phyloP scores from a whole-genome alignment of 1,284 basidiomycete genomes.

The Porodaedalea pini region DNA sequence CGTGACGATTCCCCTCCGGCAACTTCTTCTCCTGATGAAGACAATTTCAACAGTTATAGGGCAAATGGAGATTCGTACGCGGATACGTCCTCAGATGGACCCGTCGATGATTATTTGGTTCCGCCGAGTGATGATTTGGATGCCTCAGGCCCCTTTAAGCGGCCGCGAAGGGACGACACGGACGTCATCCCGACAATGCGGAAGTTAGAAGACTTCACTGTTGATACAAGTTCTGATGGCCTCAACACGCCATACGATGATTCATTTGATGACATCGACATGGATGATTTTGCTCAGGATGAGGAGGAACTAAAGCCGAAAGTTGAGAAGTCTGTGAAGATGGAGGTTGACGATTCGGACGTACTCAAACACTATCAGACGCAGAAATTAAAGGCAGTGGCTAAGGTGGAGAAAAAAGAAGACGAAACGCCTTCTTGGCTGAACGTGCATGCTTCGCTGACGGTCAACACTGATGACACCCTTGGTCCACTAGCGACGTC shows the following conservation, averaged over 20 bases:
- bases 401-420: constrained; percentile 39
- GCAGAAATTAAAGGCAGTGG: constrained; percentile 23
- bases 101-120: constrained; percentile 39
- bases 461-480: constrained; percentile 52
- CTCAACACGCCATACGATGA: constrained; percentile 35
- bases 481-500: constrained; percentile 45
- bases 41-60: constrained; percentile 25
- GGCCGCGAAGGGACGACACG: constrained; percentile 42
- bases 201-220: constrained; percentile 53
- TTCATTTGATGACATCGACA: constrained; percentile 55
- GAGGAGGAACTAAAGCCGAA: constrained; percentile 33
- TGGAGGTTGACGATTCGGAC: constrained; percentile 28
- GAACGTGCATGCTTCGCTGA: constrained; percentile 69
- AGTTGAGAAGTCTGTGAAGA: constrained; percentile 32
- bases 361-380: constrained; percentile 15
- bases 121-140: constrained; percentile 51
- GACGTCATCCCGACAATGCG: constrained; percentile 52
- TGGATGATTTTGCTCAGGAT: constrained; percentile 52
- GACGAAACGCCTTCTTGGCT: constrained; percentile 67
- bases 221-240: constrained; percentile 50
- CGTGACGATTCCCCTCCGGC: constrained; percentile 27
- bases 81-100: constrained; percentile 57
- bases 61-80: constrained; percentile 30
- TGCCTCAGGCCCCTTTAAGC: constrained; percentile 67
- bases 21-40: constrained; percentile 23